A percentile compares a stretch with the other conserved stretches of the same genome.
These are phyloP conservation scores for Ambispora gerdemannii DNA, from an alignment of 192 early-diverging fungal species.

Conservation along the genomic window DNA sequence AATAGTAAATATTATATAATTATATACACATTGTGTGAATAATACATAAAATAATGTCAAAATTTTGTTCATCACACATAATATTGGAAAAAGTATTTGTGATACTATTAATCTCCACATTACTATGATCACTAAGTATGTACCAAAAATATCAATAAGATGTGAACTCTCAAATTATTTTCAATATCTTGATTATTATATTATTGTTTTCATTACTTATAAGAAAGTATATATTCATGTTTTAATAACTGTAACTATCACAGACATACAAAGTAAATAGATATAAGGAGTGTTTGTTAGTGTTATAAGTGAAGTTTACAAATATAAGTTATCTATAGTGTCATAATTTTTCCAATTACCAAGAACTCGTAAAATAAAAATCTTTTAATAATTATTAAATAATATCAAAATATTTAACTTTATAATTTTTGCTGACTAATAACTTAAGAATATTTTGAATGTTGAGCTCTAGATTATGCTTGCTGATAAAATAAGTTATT, in stretches of 20 bases:
- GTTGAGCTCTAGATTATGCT: neutral
- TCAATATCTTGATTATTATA: conserved; percentile 23
- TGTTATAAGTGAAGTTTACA: conserved; percentile 26
- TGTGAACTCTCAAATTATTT: conserved; percentile 8
- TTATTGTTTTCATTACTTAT: conserved; percentile 14
- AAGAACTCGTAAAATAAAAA: conserved; percentile 8
- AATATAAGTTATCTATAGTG: conserved; percentile 27
- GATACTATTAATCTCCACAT: conserved; percentile 17
- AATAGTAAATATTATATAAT: conserved; percentile 15
- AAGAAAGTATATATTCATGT: conserved; percentile 29
- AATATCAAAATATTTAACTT: too few relatives aligned
- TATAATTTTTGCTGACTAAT: too few relatives aligned
- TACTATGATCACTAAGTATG: conserved; percentile 24
- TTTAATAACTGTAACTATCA: conserved; percentile 24
- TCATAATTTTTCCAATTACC: conserved; percentile 17
- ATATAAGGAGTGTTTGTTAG: conserved; percentile 24
- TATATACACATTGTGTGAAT: conserved; percentile 32
- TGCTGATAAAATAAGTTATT: neutral
- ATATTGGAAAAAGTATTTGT: conserved; percentile 18
- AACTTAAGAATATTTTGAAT: neutral
- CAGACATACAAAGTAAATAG: conserved; percentile 30
- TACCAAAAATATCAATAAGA: conserved; percentile 16
- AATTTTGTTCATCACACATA: conserved; percentile 12
- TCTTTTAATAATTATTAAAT: neutral
- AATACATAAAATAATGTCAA: conserved; percentile 25